Conservation (phyloP, 176 grass and related monocot species). For the Triticum urartu region DNA sequence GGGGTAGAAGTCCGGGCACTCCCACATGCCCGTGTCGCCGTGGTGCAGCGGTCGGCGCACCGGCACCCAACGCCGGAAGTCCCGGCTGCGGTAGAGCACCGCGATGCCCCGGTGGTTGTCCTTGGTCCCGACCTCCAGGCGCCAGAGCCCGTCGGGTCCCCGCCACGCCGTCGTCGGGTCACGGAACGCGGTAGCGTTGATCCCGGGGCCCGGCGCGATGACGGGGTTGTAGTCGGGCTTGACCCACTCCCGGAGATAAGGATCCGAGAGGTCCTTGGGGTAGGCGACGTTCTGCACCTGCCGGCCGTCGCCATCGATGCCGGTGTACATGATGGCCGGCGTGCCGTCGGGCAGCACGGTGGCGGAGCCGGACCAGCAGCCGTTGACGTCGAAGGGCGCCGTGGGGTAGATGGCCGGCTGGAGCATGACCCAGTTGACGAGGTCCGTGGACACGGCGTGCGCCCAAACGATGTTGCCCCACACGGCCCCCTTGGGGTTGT, state of each 20-base stretch:
- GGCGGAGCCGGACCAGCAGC: conserved; percentile 76
- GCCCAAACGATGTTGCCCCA: conserved; percentile 77
- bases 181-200: conserved; percentile 56
- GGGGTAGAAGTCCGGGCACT: conserved; percentile 84
- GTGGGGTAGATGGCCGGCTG: conserved; percentile 54
- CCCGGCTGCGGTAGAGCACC: conserved; percentile 49
- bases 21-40: conserved; percentile 82
- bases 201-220: conserved; percentile 16
- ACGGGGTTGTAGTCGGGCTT: conserved; percentile 85
- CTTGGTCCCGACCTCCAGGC: conserved; percentile 50
- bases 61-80: conserved; percentile 47
- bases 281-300: conserved; percentile 76
- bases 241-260: conserved; percentile 61
- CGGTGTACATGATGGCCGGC: conserved; percentile 65
- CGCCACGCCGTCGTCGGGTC: conserved; percentile 79
- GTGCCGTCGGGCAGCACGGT: conserved; percentile 51
- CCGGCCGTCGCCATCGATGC: conserved; percentile 30
- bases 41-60: conserved; percentile 32
- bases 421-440: conserved; percentile 62
- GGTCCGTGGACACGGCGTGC: conserved; percentile 63
- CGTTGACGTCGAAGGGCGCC: conserved; percentile 59
- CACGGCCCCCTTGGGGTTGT: conserved; percentile 56
- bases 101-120: conserved; percentile 35
- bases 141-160: conserved; percentile 50
- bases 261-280: conserved; percentile 66